A percentile compares a stretch with the other conserved stretches of the same genome.
Conservation (phyloP, 768 basidiomycete genomes). For the Mycena filopes region DNA sequence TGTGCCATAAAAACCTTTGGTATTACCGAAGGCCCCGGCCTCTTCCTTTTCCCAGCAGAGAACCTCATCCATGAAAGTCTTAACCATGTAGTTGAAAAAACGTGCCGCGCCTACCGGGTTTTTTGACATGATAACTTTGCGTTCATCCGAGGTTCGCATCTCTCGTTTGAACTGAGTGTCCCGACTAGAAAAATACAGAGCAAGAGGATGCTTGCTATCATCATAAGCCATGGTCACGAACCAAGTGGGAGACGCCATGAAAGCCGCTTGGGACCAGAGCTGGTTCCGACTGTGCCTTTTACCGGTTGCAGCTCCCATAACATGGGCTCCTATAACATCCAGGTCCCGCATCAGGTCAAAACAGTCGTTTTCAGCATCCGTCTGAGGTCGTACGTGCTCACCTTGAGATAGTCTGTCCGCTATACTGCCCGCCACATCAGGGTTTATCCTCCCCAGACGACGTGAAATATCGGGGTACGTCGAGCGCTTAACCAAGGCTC, state of each 20-base stretch:
- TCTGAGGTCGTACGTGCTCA: conserved; percentile 38
- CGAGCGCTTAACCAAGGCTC: conserved; percentile 38
- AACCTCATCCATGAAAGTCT: conserved; percentile 31
- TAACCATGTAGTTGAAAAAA: conserved; percentile 36
- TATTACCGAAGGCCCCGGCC: conserved; percentile 32
- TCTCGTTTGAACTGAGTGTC: conserved; percentile 35
- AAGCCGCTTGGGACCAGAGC: conserved; percentile 43
- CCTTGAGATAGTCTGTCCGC: conserved; percentile 36
- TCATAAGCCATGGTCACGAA: conserved; percentile 47
- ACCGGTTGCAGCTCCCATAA: conserved; percentile 39
- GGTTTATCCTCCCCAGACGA: conserved; percentile 37
- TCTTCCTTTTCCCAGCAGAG: conserved; percentile 17
- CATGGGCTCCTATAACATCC: conserved; percentile 46
- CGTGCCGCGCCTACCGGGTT: conserved; percentile 36
- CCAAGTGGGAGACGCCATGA: conserved; percentile 44
- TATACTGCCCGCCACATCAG: conserved; percentile 33
- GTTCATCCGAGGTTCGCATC: not conserved
- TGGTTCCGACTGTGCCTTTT: conserved; percentile 46
- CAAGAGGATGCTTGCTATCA: conserved; percentile 44
- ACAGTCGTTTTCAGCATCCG: conserved; percentile 46
- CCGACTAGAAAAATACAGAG: conserved; percentile 45
- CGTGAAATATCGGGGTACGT: conserved; percentile 41
- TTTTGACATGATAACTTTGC: conserved; percentile 6
- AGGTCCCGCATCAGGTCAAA: conserved; percentile 47
- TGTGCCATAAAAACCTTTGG: conserved; percentile 41